These are phyloP conservation scores for Boletus insuetus DNA, from an alignment of 768 basidiomycete species.

Conservation along the genomic window DNA sequence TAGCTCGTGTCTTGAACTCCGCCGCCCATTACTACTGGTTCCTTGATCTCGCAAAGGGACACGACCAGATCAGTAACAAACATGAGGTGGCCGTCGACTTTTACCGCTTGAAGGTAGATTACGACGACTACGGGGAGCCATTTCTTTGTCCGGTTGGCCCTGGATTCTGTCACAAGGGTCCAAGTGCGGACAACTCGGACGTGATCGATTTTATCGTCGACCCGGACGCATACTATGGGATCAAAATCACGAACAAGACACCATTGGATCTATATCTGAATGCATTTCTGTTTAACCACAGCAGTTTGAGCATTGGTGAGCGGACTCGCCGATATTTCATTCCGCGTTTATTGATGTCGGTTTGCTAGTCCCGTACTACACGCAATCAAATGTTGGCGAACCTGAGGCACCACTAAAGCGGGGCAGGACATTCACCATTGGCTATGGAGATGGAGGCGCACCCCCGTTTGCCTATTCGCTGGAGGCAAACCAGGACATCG, in stretches of 20 bases:
- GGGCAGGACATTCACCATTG: slow-evolving; percentile 30
- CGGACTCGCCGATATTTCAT: not conserved
- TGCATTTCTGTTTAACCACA: slow-evolving; percentile 43
- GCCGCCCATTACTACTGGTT: slow-evolving; percentile 23
- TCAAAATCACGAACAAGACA: slow-evolving; percentile 36
- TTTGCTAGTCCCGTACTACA: slow-evolving; percentile 11
- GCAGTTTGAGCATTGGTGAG: slow-evolving; percentile 37
- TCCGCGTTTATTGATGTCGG: not conserved
- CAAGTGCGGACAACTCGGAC: not conserved
- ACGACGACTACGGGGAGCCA: not conserved
- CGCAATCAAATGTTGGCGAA: not conserved
- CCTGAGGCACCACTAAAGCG: slow-evolving; percentile 9
- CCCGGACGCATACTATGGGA: slow-evolving; percentile 28
- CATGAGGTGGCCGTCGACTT: slow-evolving; percentile 11
- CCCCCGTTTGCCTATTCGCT: slow-evolving; percentile 29
- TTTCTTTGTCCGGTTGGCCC: not conserved
- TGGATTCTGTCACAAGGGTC: slow-evolving; percentile 2
- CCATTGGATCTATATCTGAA: slow-evolving; percentile 36
- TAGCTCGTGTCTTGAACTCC: not conserved
- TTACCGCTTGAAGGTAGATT: not conserved
- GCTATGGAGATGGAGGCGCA: slow-evolving; percentile 36
- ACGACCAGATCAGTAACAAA: not conserved
- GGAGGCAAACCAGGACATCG: slow-evolving; percentile 28
- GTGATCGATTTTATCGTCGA: slow-evolving; percentile 24
- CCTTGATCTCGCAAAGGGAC: slow-evolving; percentile 10